phyloP scores from a whole-genome alignment of 2,329 filamentous ascomycete species.

The Cytospora mali region DNA sequence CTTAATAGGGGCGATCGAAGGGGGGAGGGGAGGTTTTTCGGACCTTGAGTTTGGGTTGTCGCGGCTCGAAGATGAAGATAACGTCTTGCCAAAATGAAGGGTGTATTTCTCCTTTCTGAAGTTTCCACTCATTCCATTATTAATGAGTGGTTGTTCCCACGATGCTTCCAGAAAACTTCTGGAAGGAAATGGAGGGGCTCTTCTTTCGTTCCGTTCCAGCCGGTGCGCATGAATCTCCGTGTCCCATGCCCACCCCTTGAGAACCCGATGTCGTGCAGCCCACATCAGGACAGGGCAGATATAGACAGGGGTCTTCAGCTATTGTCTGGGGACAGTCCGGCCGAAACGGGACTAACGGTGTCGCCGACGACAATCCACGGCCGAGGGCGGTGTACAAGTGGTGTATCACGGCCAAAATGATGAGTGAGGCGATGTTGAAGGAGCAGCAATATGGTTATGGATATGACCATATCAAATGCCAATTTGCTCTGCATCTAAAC shows the following conservation, averaged over 20 bases:
- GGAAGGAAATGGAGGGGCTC: not conserved
- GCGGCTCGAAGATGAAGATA: not conserved
- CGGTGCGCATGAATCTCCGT: not conserved
- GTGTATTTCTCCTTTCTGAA: not conserved
- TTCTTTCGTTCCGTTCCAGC: not conserved
- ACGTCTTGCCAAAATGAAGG: not conserved
- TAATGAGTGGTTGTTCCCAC: not conserved
- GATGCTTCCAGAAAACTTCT: not conserved
- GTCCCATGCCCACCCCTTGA: not conserved
- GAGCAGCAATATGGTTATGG: not conserved
- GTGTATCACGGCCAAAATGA: not conserved
- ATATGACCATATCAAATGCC: not conserved
- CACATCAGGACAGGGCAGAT: not conserved
- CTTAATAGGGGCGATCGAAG: not conserved
- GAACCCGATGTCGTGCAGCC: slow-evolving; percentile 15
- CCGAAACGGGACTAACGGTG: slow-evolving; percentile 1
- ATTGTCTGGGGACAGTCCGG: not conserved
- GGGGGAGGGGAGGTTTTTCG: too few species aligned
- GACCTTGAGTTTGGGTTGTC: not conserved
- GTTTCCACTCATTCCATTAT: not conserved
- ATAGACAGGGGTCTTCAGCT: slow-evolving; percentile 6
- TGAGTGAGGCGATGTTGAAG: rapidly evolving
- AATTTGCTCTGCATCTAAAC: not conserved
- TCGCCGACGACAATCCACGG: slow-evolving; percentile 7
- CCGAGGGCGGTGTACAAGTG: not conserved